These are phyloP conservation scores for Lipomyces sp. DNA, from an alignment of 805 yeast genomes.

Conservation along the genomic window DNA sequence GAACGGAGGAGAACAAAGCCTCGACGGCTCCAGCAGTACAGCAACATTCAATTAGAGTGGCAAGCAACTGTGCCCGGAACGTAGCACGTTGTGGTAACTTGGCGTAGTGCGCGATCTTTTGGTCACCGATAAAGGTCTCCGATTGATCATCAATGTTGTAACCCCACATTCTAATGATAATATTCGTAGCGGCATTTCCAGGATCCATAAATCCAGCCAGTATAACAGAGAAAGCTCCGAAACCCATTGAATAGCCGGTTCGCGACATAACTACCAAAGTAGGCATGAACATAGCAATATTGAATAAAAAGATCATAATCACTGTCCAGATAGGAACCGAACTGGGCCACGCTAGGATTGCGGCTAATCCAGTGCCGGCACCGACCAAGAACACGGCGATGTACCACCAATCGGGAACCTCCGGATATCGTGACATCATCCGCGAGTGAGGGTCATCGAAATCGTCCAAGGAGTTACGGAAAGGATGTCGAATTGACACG, in stretches of 20 bases:
- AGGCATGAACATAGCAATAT: conserved; percentile 45
- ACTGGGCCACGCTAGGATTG: conserved; percentile 46
- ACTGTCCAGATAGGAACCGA: conserved; percentile 45
- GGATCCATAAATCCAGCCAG: conserved; percentile 43
- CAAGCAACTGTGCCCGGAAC: conserved; percentile 46
- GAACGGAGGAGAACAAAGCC: conserved; percentile 15
- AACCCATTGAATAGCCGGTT: conserved; percentile 49
- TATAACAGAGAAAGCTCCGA: conserved; percentile 42
- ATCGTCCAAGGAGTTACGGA: conserved; percentile 46
- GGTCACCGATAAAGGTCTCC: conserved; percentile 60
- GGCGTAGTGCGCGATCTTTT: conserved; percentile 60
- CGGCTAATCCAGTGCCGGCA: conserved; percentile 51
- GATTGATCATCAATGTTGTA: conserved; percentile 69
- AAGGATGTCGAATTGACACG: conserved; percentile 28
- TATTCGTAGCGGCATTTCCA: conserved; percentile 59
- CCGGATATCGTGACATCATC: conserved; percentile 25
- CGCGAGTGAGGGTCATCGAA: conserved; percentile 39
- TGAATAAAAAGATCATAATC: conserved; percentile 43
- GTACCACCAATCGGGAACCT: conserved; percentile 60
- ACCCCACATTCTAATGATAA: conserved; percentile 56
- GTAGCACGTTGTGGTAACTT: conserved; percentile 50
- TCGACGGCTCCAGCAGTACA: conserved; percentile 20
- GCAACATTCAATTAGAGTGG: conserved; percentile 19
- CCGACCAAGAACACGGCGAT: conserved; percentile 52
- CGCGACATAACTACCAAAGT: conserved; percentile 19